Evolutionary conservation across 2,329 filamentous ascomycete genomes (phyloP), one percentile per base, ranked within the genome.

Genomic region (Diatrype stigma): DNA sequence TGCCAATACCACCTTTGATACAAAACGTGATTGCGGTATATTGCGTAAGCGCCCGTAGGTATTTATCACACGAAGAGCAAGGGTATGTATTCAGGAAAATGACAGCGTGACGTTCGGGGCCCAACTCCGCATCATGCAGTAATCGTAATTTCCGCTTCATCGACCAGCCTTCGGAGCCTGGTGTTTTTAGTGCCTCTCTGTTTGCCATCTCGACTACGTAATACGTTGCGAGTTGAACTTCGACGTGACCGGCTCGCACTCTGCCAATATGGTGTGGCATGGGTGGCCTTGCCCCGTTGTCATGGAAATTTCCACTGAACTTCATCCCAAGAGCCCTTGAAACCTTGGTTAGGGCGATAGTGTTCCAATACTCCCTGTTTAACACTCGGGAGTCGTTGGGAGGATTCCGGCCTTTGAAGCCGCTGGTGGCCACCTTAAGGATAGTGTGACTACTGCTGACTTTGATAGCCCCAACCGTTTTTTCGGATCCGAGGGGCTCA

Each of bases 41-140:
- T 3, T 60, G 48, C 2, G 50, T 50, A 0, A 64, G 40, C 3
- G 19, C 47, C 17, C 57, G 55, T 5, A 64, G 42, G 26, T 62
- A 63, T 22, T 54, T 47, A 0, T 59, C 40, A 16, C 62, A 64
- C 0, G 55, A 53, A 0, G 42, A 14, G 28, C 62, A 64, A 0
- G 60, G 60, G 16, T 64, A 52, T 0, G 54, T 56, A 28, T 61
- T 60, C 2, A 64, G 61, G 6, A 53, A 56, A 2, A 64, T 60
- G 8, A 58, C 45, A 0, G 56, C 54, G 1, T 35, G 35, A 2
- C 57, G 51, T 2, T 30, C 42, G 12, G 52, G 7, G 0, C 54
- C 56, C 1, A 64, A 49, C 1, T 47, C 46, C 2, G 35, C 37
- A 1, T n/a, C 6, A 22, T 34, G 51, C 2, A 63, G 40, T 3